Conservation (phyloP, 2,329 filamentous ascomycete species). For the Nannizziopsis arthrosporioides region DNA sequence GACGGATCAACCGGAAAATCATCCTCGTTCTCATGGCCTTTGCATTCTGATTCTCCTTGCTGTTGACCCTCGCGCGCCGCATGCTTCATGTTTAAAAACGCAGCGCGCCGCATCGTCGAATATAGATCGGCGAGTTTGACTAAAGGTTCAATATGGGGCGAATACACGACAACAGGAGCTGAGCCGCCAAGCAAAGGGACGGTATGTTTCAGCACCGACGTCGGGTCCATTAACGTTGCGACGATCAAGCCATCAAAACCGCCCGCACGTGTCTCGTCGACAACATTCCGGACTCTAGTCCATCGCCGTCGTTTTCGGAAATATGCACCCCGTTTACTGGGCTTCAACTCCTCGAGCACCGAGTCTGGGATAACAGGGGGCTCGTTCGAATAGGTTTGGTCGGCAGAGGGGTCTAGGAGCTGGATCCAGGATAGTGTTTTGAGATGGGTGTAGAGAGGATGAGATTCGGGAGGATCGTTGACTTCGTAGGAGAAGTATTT, state of each 20-base stretch:
- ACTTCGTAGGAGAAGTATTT: conserved; percentile 82
- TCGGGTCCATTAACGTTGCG: conserved; percentile 69
- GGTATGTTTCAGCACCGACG: conserved; percentile 59
- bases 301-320: conserved; percentile 80
- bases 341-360: conserved; percentile 59
- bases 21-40: conserved; percentile 33
- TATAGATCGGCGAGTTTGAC: conserved; percentile 71
- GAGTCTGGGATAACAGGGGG: conserved; percentile 50
- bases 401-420: conserved; percentile 62
- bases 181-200: conserved; percentile 75
- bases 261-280: conserved; percentile 62
- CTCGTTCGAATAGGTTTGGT: conserved; percentile 59
- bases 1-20: conserved; percentile 86
- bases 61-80: conserved; percentile 15
- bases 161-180: conserved; percentile 76
- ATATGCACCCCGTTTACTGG: conserved; percentile 70
- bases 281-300: conserved; percentile 58
- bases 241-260: conserved; percentile 75
- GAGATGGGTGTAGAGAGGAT: conserved; percentile 72
- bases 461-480: conserved; percentile 49
- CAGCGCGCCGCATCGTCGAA: conserved; percentile 63
- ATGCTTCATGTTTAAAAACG: conserved; percentile 45
- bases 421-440: conserved; percentile 86
- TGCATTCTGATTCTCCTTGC: not conserved
- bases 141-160: conserved; percentile 66